Percentiles rank a stretch among this genome's conserved stretches.
These are phyloP conservation scores for Ailanthus altissimus DNA, from an alignment of 345 rosid species.

Conservation along the genomic window DNA sequence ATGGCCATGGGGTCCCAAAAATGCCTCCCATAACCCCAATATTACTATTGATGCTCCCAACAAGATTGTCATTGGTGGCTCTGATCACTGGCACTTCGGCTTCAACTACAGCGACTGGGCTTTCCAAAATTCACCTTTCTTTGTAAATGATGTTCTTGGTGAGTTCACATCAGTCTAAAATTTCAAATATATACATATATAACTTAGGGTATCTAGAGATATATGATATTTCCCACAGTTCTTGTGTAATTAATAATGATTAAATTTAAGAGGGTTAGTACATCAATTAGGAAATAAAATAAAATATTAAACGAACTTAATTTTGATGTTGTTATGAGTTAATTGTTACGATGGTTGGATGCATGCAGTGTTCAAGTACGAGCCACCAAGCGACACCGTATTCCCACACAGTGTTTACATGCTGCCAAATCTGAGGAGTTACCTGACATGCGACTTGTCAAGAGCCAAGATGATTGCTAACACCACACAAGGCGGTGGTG, in stretches of 20 bases:
- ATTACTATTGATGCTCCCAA: slow-evolving; percentile 28
- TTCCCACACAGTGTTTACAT: slow-evolving; percentile 66
- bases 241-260: too few species aligned
- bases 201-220: too few species aligned
- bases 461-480: slow-evolving; percentile 54
- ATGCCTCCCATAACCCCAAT: slow-evolving; percentile 21
- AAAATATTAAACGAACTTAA: too few species aligned
- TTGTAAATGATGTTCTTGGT: slow-evolving; percentile 67
- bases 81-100: slow-evolving; percentile 66
- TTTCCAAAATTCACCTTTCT: slow-evolving; percentile 52
- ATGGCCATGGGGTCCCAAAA: slow-evolving; percentile 27
- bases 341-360: background rate
- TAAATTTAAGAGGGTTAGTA: too few species aligned
- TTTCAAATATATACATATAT: background rate
- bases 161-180: background rate
- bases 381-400: slow-evolving; percentile 49
- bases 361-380: slow-evolving; percentile 65
- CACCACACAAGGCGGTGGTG: slow-evolving; percentile 51
- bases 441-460: slow-evolving; percentile 45
- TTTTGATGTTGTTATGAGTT: background rate
- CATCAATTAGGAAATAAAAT: too few species aligned
- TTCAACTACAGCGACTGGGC: slow-evolving; percentile 68
- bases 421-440: slow-evolving; percentile 53
- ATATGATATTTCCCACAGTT: too few species aligned
- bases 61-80: slow-evolving; percentile 63